These are phyloP conservation scores for Crataegus laevigata DNA, from an alignment of 306 rosid species.

Conservation along the genomic window DNA sequence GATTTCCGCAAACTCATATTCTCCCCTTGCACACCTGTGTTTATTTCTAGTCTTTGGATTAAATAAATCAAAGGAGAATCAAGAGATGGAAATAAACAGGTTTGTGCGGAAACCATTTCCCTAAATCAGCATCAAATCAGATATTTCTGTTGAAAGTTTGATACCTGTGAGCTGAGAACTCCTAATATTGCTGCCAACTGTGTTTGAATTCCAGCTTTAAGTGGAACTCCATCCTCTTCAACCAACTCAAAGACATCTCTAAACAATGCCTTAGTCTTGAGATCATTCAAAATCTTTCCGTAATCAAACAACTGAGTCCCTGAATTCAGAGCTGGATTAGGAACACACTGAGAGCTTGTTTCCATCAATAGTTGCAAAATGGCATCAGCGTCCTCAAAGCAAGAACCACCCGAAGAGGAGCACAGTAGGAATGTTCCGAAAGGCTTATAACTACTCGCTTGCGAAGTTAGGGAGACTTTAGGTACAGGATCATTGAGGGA, in stretches of 20 bases:
- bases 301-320: conserved; percentile 16
- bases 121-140: neutral
- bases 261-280: conserved; percentile 13
- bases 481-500: conserved; percentile 41
- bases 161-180: conserved; percentile 28
- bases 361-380: conserved; percentile 19
- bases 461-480: neutral
- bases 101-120: neutral
- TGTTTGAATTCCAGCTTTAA: conserved; percentile 22
- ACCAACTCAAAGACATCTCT: neutral
- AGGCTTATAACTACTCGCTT: conserved; percentile 20
- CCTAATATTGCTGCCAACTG: conserved; percentile 36
- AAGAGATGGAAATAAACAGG: neutral
- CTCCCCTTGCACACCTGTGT: no score
- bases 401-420: conserved; percentile 34
- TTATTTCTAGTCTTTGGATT: no score
- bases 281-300: conserved; percentile 20
- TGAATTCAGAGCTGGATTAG: neutral
- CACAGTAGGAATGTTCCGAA: conserved; percentile 66
- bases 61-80: no score
- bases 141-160: neutral
- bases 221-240: conserved; percentile 1
- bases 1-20: no score
- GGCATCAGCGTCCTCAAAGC: conserved; percentile 37
- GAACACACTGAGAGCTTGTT: neutral